Conservation (phyloP, 257 asterid genomes). For the Prunella vulgaris region DNA sequence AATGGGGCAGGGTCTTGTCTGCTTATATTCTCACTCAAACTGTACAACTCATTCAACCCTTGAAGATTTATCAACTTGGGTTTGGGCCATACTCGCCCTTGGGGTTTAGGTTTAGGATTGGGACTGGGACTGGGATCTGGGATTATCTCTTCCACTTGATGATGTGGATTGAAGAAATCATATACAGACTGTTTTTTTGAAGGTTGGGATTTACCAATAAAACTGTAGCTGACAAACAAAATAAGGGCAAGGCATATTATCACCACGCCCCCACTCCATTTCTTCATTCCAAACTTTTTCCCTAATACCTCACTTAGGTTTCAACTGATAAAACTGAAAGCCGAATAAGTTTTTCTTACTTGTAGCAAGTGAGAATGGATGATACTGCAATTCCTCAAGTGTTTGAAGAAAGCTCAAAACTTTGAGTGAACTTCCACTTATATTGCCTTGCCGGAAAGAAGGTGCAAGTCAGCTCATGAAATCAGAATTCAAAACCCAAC, state of each 20-base stretch:
- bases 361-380: too few species aligned
- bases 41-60: constrained; percentile 53
- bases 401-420: too few species aligned
- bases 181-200: constrained; percentile 55
- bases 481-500: too few species aligned
- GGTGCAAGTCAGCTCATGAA: too few species aligned
- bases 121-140: constrained; percentile 16
- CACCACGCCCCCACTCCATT: constrained; percentile 65
- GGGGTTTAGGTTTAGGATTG: neutral
- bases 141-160: constrained; percentile 25
- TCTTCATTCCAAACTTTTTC: constrained; percentile 51
- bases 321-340: too few species aligned
- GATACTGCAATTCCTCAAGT: too few species aligned
- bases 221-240: constrained; percentile 49
- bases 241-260: constrained; percentile 50
- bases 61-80: constrained; percentile 38
- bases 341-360: too few species aligned
- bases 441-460: too few species aligned
- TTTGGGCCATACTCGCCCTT: constrained; percentile 32
- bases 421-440: too few species aligned
- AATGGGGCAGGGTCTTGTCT: constrained; percentile 37
- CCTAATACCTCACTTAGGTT: too few species aligned
- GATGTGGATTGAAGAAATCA: constrained; percentile 58
- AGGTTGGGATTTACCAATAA: constrained; percentile 37
- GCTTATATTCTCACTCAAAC: constrained; percentile 41